Conservation (phyloP, 1,284 basidiomycete genomes). For the Puccinia horiana region DNA sequence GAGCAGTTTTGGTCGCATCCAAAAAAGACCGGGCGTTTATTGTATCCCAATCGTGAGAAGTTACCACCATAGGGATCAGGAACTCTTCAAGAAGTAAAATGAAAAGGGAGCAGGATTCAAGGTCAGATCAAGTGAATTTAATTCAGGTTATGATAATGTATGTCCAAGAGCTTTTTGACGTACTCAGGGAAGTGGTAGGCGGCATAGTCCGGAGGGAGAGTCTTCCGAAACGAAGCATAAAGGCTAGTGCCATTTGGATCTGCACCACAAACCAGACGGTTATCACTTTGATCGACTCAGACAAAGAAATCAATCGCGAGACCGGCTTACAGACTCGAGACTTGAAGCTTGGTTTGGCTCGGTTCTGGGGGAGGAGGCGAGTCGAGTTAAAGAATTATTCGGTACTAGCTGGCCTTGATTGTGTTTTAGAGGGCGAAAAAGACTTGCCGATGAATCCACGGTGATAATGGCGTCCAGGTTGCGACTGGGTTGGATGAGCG, state of each 20-base stretch:
- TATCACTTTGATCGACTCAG: not conserved
- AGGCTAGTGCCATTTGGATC: constrained; percentile 49
- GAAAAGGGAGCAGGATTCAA: not conserved
- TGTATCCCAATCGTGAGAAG: constrained; percentile 47
- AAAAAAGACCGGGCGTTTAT: constrained; percentile 48
- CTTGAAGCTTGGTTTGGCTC: constrained; percentile 47
- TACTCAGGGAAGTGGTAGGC: constrained; percentile 46
- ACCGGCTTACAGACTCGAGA: constrained; percentile 38
- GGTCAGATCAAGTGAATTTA: not conserved
- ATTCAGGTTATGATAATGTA: not conserved
- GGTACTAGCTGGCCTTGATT: not conserved
- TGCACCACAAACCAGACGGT: not conserved
- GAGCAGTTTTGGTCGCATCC: constrained; percentile 31
- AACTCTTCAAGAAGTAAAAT: constrained; percentile 22
- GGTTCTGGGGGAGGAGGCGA: constrained; percentile 27
- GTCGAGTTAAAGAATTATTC: not conserved
- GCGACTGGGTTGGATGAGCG: constrained; percentile 56
- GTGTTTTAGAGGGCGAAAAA: not conserved
- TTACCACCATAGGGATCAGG: constrained; percentile 47
- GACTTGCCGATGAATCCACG: constrained; percentile 43
- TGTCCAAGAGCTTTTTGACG: not conserved
- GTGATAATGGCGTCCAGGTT: constrained; percentile 55
- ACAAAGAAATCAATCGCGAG: not conserved
- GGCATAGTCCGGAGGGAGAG: constrained; percentile 39
- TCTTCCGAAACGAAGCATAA: constrained; percentile 41